These are phyloP conservation scores for Myxozyma kluyveri DNA, from an alignment of 805 yeast genomes.

Conservation along the genomic window DNA sequence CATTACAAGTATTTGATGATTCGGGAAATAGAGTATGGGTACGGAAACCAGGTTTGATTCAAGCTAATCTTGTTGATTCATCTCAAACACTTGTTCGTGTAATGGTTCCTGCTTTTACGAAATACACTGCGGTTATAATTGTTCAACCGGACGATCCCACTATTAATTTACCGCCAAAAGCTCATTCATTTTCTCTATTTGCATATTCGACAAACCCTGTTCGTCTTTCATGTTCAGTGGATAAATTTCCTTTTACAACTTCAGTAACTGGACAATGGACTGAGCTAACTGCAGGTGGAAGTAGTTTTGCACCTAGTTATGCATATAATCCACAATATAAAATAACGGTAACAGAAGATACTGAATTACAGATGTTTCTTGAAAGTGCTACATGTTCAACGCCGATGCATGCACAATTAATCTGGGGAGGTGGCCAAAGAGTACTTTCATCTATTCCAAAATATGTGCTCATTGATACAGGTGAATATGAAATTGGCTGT, in stretches of 20 bases:
- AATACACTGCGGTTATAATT: slow-evolving; percentile 17
- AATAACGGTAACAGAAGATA: slow-evolving; percentile 8
- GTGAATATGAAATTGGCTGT: slow-evolving; percentile 19
- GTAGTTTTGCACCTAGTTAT: slow-evolving; percentile 10
- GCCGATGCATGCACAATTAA: slow-evolving; percentile 14
- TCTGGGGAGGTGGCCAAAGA: slow-evolving; percentile 25
- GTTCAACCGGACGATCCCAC: too few species aligned
- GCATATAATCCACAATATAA: slow-evolving; percentile 23
- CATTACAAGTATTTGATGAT: slow-evolving; percentile 12
- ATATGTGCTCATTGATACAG: slow-evolving; percentile 17
- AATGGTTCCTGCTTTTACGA: slow-evolving; percentile 12
- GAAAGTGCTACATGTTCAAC: slow-evolving; percentile 5
- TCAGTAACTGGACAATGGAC: slow-evolving; percentile 23
- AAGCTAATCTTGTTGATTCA: slow-evolving; percentile 21
- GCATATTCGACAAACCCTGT: slow-evolving; percentile 20
- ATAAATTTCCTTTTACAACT: neutral
- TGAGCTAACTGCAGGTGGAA: slow-evolving; percentile 27
- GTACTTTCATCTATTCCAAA: slow-evolving; percentile 15
- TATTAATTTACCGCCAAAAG: neutral
- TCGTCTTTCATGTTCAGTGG: neutral
- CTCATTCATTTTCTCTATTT: slow-evolving; percentile 14
- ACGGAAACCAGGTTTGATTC: neutral
- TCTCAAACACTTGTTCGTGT: slow-evolving; percentile 16
- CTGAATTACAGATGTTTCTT: slow-evolving; percentile 10
- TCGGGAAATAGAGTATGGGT: slow-evolving; percentile 14